Base-by-base conservation (phyloP, 371 early-diverging fungal species). In the Mortierella sp. region DNA sequence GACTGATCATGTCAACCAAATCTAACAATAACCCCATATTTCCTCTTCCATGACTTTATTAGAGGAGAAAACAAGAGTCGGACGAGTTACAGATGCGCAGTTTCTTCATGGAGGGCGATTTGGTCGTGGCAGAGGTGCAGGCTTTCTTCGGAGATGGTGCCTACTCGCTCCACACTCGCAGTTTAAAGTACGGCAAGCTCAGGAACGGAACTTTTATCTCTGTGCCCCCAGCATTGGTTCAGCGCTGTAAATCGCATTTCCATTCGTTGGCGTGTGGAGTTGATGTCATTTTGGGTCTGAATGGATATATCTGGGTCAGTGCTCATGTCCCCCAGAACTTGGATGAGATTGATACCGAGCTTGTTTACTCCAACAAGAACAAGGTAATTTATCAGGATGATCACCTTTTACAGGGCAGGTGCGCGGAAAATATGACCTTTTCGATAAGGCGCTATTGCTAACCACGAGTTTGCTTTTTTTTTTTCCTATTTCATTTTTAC, bases 41-140 rank as follows among this genome's bases (percentile, higher is more conserved):
- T n/a, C 24, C 11, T 28, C 63, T 42, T 42, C 1, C 2, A 34
- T 34, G 7, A 14, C 28, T 50, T 47, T 55, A 54, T 0, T 88
- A 96, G 94, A 91, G 99, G 81, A 94, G 99, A 88, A 99, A 99
- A 92, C 95, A 96, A 57, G 99, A 99, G 88, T 94, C 96, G 0
- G 99, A 99, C 90, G 99, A 99, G 88, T 93, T 99, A 76, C 97
- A 97, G 86, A 99, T 99, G 99, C 93, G 98, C 73, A 92, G 93
- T 42, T 99, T 97, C 86, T 98, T 99, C 89, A 90, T 95, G 55
- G 98, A 99, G 76, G 99, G 99, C 9, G 99, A 99, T 91, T 83
- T 99, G 74, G 88, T 99, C 19, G 97, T 98, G 88, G 96, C 99
- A 70, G 99, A 99, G 89, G 97, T 99, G 10, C 99, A 99, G 89